These are phyloP conservation scores for Phytophthora palmivora DNA, from an alignment of 352 stramenopile species.

Conservation along the genomic window DNA sequence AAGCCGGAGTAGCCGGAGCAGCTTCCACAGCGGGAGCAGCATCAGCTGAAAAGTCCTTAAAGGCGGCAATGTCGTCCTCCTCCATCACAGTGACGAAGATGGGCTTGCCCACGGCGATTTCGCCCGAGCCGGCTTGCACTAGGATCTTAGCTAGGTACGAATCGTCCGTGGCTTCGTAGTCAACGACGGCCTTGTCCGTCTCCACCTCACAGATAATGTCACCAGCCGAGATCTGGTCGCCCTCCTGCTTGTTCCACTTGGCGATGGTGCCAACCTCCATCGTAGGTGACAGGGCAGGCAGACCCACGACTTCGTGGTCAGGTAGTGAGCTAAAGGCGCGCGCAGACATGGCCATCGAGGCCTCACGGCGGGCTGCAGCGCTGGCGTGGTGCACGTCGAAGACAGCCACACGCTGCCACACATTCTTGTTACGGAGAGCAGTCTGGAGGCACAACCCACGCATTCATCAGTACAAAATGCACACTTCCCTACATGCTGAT, in stretches of 20 bases:
- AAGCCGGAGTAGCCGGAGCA: constrained; percentile 27
- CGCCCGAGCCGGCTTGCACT: constrained; percentile 77
- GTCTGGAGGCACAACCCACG: constrained; percentile 32
- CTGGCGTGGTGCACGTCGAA: constrained; percentile 47
- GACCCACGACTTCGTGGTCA: constrained; percentile 80
- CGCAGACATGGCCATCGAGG: constrained; percentile 25
- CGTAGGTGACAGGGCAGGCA: constrained; percentile 86
- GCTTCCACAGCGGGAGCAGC: constrained; percentile 36
- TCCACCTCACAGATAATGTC: constrained; percentile 96
- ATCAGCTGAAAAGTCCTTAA: constrained; percentile 64
- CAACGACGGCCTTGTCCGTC: constrained; percentile 98
- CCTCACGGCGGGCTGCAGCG: constrained; percentile 30
- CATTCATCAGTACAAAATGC: not conserved
- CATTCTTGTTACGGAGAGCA: constrained; percentile 57
- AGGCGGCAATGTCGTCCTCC: constrained; percentile 59
- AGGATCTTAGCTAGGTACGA: constrained; percentile 96
- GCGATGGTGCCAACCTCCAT: constrained; percentile 97
- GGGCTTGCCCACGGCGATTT: constrained; percentile 86
- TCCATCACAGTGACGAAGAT: constrained; percentile 78
- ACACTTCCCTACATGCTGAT: too few relatives aligned
- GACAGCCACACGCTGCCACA: constrained; percentile 64
- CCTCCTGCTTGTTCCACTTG: constrained; percentile 94
- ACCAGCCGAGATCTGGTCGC: constrained; percentile 91
- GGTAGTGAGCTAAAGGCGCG: constrained; percentile 69
- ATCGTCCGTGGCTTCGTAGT: constrained; percentile 98